phyloP scores from a whole-genome alignment of 176 grass and related monocot species.

The Avena insularis region DNA sequence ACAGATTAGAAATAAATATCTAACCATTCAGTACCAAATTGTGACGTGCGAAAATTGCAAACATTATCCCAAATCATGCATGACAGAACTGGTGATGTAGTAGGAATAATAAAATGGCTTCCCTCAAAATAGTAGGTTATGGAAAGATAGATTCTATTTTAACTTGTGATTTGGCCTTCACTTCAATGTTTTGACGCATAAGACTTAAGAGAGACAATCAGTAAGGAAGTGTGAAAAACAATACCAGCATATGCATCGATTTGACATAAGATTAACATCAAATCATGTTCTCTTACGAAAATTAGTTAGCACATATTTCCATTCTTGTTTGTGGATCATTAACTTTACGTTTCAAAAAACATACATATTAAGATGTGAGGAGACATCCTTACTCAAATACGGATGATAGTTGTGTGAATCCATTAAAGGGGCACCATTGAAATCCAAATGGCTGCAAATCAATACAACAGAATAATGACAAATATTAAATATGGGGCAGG shows the following conservation, averaged over 20 bases:
- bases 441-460: conserved; percentile 92
- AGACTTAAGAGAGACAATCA: conserved; percentile 17
- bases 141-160: conserved; percentile 29
- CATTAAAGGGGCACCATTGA: conserved; percentile 93
- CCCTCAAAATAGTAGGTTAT: conserved; percentile 17
- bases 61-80: conserved; percentile 32
- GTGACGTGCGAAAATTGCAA: conserved; percentile 14
- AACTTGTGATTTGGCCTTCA: not conserved
- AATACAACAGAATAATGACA: conserved; percentile 37
- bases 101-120: not conserved
- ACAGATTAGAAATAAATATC: not conserved
- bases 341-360: conserved; percentile 4
- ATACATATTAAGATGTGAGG: conserved; percentile 35
- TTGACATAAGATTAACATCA: conserved; percentile 20
- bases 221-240: not conserved
- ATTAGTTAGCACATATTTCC: not conserved
- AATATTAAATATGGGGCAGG: conserved; percentile 24
- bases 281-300: conserved; percentile 5
- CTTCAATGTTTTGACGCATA: conserved; percentile 20
- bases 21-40: not conserved
- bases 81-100: conserved; percentile 11
- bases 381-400: conserved; percentile 87
- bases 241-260: not conserved
- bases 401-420: conserved; percentile 89
- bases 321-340: conserved; percentile 29